These are phyloP conservation scores for Phytophthora nicotianae DNA, from an alignment of 352 stramenopile genomes.

Conservation along the genomic window DNA sequence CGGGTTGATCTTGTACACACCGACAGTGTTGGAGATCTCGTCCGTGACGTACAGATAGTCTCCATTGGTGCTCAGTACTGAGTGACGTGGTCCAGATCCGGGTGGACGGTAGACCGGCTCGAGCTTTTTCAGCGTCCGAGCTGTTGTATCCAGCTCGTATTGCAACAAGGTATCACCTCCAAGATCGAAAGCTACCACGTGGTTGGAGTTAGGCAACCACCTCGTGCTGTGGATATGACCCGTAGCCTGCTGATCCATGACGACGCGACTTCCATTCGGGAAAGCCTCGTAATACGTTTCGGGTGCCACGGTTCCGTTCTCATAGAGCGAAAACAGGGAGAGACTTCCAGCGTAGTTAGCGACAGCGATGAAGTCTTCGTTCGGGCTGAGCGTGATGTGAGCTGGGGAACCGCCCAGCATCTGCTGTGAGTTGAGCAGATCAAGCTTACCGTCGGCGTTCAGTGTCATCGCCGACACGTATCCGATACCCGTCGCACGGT, in stretches of 20 bases:
- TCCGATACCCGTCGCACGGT: slow-evolving; percentile 15
- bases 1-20: slow-evolving; percentile 45
- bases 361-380: slow-evolving; percentile 50
- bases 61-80: slow-evolving; percentile 44
- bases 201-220: slow-evolving; percentile 45
- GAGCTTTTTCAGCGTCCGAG: slow-evolving; percentile 33
- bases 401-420: slow-evolving; percentile 39
- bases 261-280: slow-evolving; percentile 36
- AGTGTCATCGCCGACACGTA: slow-evolving; percentile 46
- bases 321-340: slow-evolving; percentile 46
- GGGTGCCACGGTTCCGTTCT: slow-evolving; percentile 36
- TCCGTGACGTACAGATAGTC: slow-evolving; percentile 55
- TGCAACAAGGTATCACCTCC: slow-evolving; percentile 60
- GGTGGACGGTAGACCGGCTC: slow-evolving; percentile 17
- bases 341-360: slow-evolving; percentile 67
- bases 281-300: slow-evolving; percentile 46
- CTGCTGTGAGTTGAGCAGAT: slow-evolving; percentile 47
- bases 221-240: slow-evolving; percentile 63
- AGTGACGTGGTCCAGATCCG: slow-evolving; percentile 57
- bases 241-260: slow-evolving; percentile 38
- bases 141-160: slow-evolving; percentile 41
- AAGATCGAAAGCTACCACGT: slow-evolving; percentile 47
- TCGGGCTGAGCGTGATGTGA: slow-evolving; percentile 50
- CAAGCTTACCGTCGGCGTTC: slow-evolving; percentile 27
- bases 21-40: slow-evolving; percentile 62